Percentiles rank a stretch among this genome's conserved stretches.
phyloP scores from a whole-genome alignment of 2,329 filamentous ascomycete genomes.

The Rasamsonia emersonii region DNA sequence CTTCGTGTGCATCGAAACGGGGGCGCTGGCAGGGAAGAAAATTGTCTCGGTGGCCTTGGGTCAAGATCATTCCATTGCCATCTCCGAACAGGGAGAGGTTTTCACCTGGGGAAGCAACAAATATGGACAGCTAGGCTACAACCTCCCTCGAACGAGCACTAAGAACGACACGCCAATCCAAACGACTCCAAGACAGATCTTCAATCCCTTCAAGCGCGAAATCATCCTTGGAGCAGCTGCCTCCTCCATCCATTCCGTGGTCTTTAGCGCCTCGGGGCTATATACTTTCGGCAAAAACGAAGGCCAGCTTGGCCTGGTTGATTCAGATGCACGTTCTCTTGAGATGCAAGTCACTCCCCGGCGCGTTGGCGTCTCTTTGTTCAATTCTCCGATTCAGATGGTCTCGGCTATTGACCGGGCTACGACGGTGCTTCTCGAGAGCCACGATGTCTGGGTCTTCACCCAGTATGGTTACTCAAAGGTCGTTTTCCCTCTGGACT shows the following conservation, averaged over 20 bases:
- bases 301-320: slow-evolving; percentile 87
- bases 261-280: slow-evolving; percentile 69
- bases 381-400: slow-evolving; percentile 62
- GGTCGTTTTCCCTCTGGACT: slow-evolving; percentile 70
- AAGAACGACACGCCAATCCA: slow-evolving; percentile 80
- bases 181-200: slow-evolving; percentile 74
- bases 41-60: slow-evolving; percentile 74
- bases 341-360: slow-evolving; percentile 74
- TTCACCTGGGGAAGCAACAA: slow-evolving; percentile 92
- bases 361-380: slow-evolving; percentile 78
- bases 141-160: slow-evolving; percentile 53
- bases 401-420: slow-evolving; percentile 86
- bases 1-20: slow-evolving; percentile 72
- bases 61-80: slow-evolving; percentile 80
- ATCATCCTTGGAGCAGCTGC: slow-evolving; percentile 72
- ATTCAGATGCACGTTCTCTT: slow-evolving; percentile 86
- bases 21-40: slow-evolving; percentile 62
- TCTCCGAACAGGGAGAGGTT: slow-evolving; percentile 78
- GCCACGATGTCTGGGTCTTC: slow-evolving; percentile 85
- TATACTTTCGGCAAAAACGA: slow-evolving; percentile 95
- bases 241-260: slow-evolving; percentile 84
- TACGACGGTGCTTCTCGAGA: slow-evolving; percentile 75
- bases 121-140: slow-evolving; percentile 78
- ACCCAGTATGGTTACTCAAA: slow-evolving; percentile 95
- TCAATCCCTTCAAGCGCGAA: slow-evolving; percentile 84